Evolutionary conservation across 805 yeast genomes (phyloP).

Genomic region (Kuraishia floccosa): DNA sequence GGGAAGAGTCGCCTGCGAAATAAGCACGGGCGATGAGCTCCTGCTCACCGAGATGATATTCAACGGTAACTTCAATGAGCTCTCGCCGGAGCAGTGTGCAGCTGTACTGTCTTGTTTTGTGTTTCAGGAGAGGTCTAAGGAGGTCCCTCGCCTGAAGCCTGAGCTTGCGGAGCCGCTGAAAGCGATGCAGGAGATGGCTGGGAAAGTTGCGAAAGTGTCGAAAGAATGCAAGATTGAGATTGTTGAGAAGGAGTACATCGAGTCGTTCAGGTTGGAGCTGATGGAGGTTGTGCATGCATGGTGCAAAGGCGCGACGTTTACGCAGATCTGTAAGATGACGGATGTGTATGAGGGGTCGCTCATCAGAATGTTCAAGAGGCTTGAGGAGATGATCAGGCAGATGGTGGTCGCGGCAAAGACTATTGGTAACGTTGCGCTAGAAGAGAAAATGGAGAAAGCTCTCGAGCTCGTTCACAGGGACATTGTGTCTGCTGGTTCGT

Average conservation of each 20-base stretch:
- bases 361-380: slow-evolving; percentile 87
- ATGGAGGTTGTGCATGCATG: slow-evolving; percentile 97
- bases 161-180: slow-evolving; percentile 90
- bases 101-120: slow-evolving; percentile 90
- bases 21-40: slow-evolving; percentile 82
- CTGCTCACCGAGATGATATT: slow-evolving; percentile 84
- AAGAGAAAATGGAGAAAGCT: slow-evolving; percentile 81
- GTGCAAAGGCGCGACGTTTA: slow-evolving; percentile 94
- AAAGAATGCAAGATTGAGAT: slow-evolving; percentile 85
- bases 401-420: slow-evolving; percentile 86
- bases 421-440: slow-evolving; percentile 82
- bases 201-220: slow-evolving; percentile 78
- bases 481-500: slow-evolving; percentile 91
- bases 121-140: slow-evolving; percentile 92
- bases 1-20: slow-evolving; percentile 97
- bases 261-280: slow-evolving; percentile 80
- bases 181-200: slow-evolving; percentile 83
- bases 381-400: slow-evolving; percentile 89
- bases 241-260: slow-evolving; percentile 86
- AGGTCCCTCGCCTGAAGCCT: slow-evolving; percentile 73
- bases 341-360: slow-evolving; percentile 97
- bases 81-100: slow-evolving; percentile 85
- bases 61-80: slow-evolving; percentile 88
- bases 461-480: slow-evolving; percentile 86
- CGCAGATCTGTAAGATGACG: slow-evolving; percentile 97